phyloP scores from a whole-genome alignment of 129 eudicot genomes.

The Gnaphalium uliginosum region DNA sequence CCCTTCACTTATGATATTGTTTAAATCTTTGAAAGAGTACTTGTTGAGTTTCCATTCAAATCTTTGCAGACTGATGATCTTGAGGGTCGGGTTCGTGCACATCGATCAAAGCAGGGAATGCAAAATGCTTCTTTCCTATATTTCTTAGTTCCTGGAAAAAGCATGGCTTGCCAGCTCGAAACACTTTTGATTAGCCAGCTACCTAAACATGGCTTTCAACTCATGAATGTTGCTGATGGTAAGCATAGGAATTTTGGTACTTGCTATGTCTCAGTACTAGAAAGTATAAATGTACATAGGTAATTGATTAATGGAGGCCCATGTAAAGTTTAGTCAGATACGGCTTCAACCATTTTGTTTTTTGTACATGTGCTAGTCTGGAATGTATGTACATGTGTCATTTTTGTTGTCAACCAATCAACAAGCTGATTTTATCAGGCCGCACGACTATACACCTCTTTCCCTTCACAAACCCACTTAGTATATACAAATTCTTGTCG shows the following conservation, averaged over 20 bases:
- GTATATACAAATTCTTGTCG: no score
- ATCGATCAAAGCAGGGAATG: constrained; percentile 77
- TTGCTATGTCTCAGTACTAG: constrained; percentile 34
- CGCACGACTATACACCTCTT: no score
- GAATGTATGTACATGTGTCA: no score
- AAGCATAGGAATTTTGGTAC: constrained; percentile 90
- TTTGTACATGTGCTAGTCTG: no score
- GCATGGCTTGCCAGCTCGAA: constrained; percentile 86
- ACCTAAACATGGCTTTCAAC: constrained; percentile 65
- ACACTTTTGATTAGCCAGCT: constrained; percentile 87
- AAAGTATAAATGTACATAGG: constrained; percentile 44
- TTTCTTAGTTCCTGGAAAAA: constrained; percentile 77
- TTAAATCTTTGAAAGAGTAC: neutral
- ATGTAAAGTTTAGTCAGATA: no score
- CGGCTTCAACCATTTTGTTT: no score
- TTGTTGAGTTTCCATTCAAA: no score
- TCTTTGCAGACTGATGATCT: constrained; percentile 76
- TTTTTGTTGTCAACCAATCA: no score
- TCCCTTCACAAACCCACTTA: no score
- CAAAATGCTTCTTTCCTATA: constrained; percentile 66
- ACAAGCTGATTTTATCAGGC: no score
- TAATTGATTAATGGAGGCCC: constrained; percentile 27
- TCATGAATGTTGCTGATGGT: constrained; percentile 82
- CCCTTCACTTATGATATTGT: neutral
- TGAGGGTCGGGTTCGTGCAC: constrained; percentile 72